Percentiles rank a stretch among this genome's conserved stretches.
phyloP scores from a whole-genome alignment of 441 rosid species.

The Bocquillonia castaneifolia region DNA sequence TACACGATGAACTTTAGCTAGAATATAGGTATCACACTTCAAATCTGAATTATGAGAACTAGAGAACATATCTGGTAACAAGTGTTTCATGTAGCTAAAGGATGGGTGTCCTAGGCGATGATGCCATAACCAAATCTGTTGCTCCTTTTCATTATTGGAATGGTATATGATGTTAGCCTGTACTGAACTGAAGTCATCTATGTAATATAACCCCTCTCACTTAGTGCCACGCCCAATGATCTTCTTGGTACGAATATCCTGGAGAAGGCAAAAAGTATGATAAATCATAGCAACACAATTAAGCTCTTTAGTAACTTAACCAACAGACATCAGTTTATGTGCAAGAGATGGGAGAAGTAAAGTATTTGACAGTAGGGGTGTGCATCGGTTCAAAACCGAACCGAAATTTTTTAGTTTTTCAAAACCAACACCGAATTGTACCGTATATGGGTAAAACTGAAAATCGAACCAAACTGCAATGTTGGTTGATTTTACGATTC shows the following conservation, averaged over 20 bases:
- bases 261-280: background rate
- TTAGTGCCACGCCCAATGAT: constrained; percentile 7
- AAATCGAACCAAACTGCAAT: too few species aligned
- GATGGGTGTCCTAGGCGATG: background rate
- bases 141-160: background rate
- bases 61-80: background rate
- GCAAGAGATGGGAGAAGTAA: background rate
- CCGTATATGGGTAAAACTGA: too few species aligned
- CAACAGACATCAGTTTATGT: background rate
- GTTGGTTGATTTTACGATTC: too few species aligned
- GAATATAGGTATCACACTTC: background rate
- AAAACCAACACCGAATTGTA: too few species aligned
- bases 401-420: too few species aligned
- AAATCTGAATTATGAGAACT: background rate
- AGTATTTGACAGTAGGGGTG: background rate
- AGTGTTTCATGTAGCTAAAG: background rate
- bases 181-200: background rate
- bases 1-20: background rate
- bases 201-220: background rate
- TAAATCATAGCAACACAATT: background rate
- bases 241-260: constrained; percentile 3
- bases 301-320: background rate
- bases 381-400: too few species aligned
- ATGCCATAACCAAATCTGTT: background rate
- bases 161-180: background rate